Evolutionary conservation across 257 asterid genomes (phyloP).

Genomic region (Ilex aquifolium): DNA sequence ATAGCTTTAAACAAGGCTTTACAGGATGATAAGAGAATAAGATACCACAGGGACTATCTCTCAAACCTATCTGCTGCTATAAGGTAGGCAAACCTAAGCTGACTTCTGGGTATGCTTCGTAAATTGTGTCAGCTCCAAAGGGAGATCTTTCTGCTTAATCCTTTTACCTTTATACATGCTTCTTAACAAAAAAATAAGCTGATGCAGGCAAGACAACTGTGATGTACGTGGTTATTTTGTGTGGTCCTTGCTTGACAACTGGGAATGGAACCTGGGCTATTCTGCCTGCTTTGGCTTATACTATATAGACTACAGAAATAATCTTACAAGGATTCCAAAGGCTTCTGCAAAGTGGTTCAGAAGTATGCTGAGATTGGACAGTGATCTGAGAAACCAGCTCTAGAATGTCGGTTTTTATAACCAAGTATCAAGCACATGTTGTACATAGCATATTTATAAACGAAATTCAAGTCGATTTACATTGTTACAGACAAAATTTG

Average conservation of each 20-base stretch:
- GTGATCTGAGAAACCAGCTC: slow-evolving; percentile 6
- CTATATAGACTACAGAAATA: slow-evolving; percentile 71
- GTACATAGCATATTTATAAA: too few relatives aligned
- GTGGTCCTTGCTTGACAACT: slow-evolving; percentile 90
- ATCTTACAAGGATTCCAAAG: slow-evolving; percentile 77
- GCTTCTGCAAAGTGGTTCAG: slow-evolving; percentile 72
- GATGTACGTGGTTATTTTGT: slow-evolving; percentile 65
- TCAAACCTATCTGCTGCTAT: slow-evolving; percentile 84
- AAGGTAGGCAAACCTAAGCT: slow-evolving; percentile 28
- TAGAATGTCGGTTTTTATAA: too few relatives aligned
- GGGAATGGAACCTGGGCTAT: slow-evolving; percentile 97
- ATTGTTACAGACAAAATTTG: too few relatives aligned
- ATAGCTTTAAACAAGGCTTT: slow-evolving; percentile 31
- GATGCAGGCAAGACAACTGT: slow-evolving; percentile 66
- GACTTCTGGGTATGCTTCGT: not conserved
- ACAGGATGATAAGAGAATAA: slow-evolving; percentile 62
- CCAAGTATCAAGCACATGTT: too few relatives aligned
- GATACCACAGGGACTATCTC: slow-evolving; percentile 65
- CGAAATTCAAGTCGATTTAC: too few relatives aligned
- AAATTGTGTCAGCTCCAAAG: not conserved
- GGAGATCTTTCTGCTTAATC: too few relatives aligned
- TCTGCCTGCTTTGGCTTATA: slow-evolving; percentile 75
- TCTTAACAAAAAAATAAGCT: too few relatives aligned
- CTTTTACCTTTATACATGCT: too few relatives aligned
- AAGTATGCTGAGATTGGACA: slow-evolving; percentile 34